Base-by-base conservation (phyloP, 306 rosid species). In the Rosa persica region DNA sequence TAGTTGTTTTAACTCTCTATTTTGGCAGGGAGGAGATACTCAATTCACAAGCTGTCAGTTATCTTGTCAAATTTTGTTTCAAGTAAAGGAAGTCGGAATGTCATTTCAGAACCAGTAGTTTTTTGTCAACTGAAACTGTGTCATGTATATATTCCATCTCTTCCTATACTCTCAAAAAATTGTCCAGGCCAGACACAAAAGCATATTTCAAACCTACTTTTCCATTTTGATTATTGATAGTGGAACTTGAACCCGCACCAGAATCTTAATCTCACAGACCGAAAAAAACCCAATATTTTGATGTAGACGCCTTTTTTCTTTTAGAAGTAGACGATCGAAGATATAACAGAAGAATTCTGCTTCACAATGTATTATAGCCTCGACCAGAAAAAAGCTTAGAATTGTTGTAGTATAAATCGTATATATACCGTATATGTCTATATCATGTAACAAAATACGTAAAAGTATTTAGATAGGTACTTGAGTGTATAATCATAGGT, bases 251-350 rank as follows among this genome's bases (percentile, higher is more conserved):
- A 67, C 46, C 9, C 73, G n/a, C 36, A 68, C 36, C 3, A 68
- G 47, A 68, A 68, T 42, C 27, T 68, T 68, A 42, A 22, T 69
- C n/a, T 69, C 9, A 11, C 38, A 12, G 73, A 17, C 73, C 73
- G 85, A 68, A 68, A 44, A 30, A 61, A 23, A 12, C 10, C 34
- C 72, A 11, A 12, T 42, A 42, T 22, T 68, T 68, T 68, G 10
- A 40, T 40, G 72, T 40, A 20, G 44, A 68, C 12, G 46, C 46
- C 10, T 6, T 40, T 40, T n/a, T 40, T 9, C 7, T 5, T n/a
- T n/a, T 9, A 40, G 7, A 40, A 40, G 8, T 40, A 40, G 44
- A 40, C 8, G 5, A 34, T n/a, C 42, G 17, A 42, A 25, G 12
- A 69, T 70, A 15, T 30, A 44, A 12, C 30, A 27, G 30, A 67